These are phyloP conservation scores for Hymenoscyphus scutula DNA, from an alignment of 2,329 filamentous ascomycete species.

Conservation along the genomic window DNA sequence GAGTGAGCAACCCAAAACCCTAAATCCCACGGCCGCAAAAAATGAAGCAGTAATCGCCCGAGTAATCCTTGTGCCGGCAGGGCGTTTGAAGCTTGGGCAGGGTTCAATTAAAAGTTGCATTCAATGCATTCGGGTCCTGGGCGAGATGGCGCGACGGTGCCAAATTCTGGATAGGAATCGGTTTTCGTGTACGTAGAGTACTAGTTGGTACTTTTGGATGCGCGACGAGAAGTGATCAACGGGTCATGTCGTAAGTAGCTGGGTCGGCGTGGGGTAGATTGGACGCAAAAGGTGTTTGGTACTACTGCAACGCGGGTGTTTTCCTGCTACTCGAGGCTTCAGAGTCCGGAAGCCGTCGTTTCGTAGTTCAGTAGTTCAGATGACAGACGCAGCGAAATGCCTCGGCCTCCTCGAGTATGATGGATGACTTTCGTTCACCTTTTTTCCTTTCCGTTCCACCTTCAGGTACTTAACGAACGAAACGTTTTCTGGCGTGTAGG, in stretches of 20 bases:
- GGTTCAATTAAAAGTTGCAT: constrained; percentile 13
- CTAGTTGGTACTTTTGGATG: too few relatives aligned
- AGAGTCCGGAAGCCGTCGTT: constrained; percentile 5
- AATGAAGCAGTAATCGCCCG: constrained; percentile 25
- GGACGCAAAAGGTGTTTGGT: not conserved
- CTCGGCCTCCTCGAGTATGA: not conserved
- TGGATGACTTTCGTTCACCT: not conserved
- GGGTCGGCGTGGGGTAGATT: constrained; percentile 4
- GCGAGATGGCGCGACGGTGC: not conserved
- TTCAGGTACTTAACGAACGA: not conserved
- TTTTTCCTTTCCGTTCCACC: constrained; percentile 14
- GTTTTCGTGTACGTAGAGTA: not conserved
- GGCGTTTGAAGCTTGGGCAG: constrained; percentile 24
- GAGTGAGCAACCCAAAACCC: constrained; percentile 4
- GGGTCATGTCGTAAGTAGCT: not conserved
- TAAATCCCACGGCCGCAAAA: constrained; percentile 17
- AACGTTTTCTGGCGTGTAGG: constrained; percentile 4
- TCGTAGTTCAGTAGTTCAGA: not conserved
- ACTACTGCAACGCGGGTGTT: not conserved
- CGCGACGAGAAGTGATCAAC: constrained; percentile 9
- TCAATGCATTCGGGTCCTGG: constrained; percentile 19
- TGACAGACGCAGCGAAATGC: not conserved
- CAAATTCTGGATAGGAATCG: not conserved
- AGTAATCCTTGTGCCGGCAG: constrained; percentile 27
- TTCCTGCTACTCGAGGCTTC: not conserved